These are phyloP conservation scores for Solanum raphanifolium DNA, from an alignment of 257 asterid genomes.

Conservation along the genomic window DNA sequence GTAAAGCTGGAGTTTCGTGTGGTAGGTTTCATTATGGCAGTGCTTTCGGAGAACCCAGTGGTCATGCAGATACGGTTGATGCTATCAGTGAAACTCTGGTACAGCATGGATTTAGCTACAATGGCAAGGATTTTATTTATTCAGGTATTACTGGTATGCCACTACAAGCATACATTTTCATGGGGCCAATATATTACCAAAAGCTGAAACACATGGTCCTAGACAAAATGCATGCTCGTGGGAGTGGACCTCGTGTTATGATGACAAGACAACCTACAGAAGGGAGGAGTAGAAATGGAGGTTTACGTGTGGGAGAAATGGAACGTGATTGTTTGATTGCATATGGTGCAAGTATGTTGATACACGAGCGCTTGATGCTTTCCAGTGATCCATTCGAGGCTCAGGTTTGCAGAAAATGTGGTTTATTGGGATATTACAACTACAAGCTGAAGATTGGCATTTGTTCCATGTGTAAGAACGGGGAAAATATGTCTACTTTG, in stretches of 20 bases:
- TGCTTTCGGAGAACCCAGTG: constrained; percentile 98
- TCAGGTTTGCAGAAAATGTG: constrained; percentile 93
- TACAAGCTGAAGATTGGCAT: constrained; percentile 53
- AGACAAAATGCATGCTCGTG: constrained; percentile 98
- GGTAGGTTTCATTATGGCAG: constrained; percentile 95
- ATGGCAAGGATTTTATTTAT: constrained; percentile 72
- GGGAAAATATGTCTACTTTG: constrained; percentile 83
- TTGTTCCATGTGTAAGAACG: constrained; percentile 79
- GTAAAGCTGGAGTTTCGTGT: constrained; percentile 96
- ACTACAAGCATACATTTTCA: constrained; percentile 83
- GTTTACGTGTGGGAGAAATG: constrained; percentile 95
- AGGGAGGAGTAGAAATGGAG: constrained; percentile 92
- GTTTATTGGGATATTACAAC: constrained; percentile 77
- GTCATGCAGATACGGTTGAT: constrained; percentile 92
- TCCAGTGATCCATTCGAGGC: constrained; percentile 98
- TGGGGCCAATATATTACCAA: constrained; percentile 99
- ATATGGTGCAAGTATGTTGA: constrained; percentile 90
- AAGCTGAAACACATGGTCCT: constrained; percentile 97
- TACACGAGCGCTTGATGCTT: constrained; percentile 85
- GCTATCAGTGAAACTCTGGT: constrained; percentile 92
- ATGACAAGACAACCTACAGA: constrained; percentile 94
- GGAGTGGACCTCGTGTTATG: constrained; percentile 81
- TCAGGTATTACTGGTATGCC: constrained; percentile 93
- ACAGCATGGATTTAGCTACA: constrained; percentile 82
- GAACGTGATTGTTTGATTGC: constrained; percentile 99